Evolutionary conservation across 23 red algal species (phyloP).

Genomic region (Pyropia haitanensis): DNA sequence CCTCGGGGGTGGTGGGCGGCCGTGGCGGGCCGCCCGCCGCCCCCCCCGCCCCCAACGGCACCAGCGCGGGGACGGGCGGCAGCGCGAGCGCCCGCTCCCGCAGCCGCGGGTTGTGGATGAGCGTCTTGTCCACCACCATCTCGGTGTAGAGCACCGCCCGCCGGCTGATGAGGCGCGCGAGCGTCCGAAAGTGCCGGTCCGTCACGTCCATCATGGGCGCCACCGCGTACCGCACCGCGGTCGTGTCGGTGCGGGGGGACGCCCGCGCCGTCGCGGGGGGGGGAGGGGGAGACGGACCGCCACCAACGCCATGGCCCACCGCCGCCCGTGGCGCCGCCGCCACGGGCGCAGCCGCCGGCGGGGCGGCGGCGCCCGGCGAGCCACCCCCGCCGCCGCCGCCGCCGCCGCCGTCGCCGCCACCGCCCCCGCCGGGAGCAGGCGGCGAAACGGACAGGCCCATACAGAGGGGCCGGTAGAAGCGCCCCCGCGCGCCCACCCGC

Average conservation of each 20-base stretch:
- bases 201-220: slow-evolving; percentile 99
- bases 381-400: too few species aligned
- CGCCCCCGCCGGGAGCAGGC: too few species aligned
- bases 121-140: slow-evolving; percentile 92
- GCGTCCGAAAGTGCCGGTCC: slow-evolving; percentile 75
- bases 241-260: background rate
- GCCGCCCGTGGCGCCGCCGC: too few species aligned
- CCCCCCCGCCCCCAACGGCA: background rate
- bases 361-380: too few species aligned
- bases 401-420: too few species aligned
- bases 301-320: too few species aligned
- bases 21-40: too few species aligned
- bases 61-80: slow-evolving; percentile 13
- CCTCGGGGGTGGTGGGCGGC: background rate
- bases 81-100: slow-evolving; percentile 21
- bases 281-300: too few species aligned
- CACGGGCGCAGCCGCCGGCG: too few species aligned
- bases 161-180: slow-evolving; percentile 60
- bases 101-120: slow-evolving; percentile 55
- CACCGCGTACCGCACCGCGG: slow-evolving; percentile 35
- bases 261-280: background rate
- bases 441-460: too few species aligned
- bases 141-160: slow-evolving; percentile 87
- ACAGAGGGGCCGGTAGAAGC: too few species aligned
- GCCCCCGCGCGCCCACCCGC: too few species aligned